phyloP scores from a whole-genome alignment of 768 basidiomycete genomes.

The Tricholoma flavovirens region DNA sequence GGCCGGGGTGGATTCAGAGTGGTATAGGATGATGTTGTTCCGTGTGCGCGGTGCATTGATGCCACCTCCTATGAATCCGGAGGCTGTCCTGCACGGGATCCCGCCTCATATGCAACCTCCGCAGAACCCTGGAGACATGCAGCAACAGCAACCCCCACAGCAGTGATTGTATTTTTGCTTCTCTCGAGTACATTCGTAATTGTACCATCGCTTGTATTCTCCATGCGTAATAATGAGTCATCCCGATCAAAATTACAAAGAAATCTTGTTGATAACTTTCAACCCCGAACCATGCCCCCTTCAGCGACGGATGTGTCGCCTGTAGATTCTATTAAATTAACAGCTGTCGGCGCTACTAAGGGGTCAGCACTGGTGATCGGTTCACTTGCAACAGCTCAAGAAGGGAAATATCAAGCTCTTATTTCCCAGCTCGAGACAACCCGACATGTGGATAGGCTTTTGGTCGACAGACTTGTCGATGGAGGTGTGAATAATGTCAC shows the following conservation, averaged over 20 bases:
- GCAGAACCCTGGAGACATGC: slow-evolving; percentile 33
- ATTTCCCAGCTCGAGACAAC: slow-evolving; percentile 53
- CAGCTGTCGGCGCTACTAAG: slow-evolving; percentile 24
- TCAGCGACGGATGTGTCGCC: slow-evolving; percentile 41
- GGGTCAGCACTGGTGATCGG: slow-evolving; percentile 68
- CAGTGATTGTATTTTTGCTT: slow-evolving; percentile 4
- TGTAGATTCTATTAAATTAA: slow-evolving; percentile 15
- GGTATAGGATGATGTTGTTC: slow-evolving; percentile 82
- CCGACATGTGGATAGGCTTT: slow-evolving; percentile 64
- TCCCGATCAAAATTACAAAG: not conserved
- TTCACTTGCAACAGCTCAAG: slow-evolving; percentile 69
- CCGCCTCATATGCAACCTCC: slow-evolving; percentile 36
- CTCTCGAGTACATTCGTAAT: not conserved
- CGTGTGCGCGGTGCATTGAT: slow-evolving; percentile 72
- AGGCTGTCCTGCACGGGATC: slow-evolving; percentile 41
- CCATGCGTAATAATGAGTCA: too few relatives aligned
- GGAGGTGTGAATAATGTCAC: slow-evolving; percentile 46
- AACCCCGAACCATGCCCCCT: slow-evolving; percentile 48
- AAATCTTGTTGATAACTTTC: too few relatives aligned
- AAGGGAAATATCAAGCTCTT: slow-evolving; percentile 73
- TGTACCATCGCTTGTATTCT: not conserved
- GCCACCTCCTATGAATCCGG: slow-evolving; percentile 49
- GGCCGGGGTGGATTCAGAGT: slow-evolving; percentile 72
- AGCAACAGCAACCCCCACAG: slow-evolving; percentile 27
- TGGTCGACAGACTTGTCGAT: slow-evolving; percentile 79